Conservation (phyloP, 805 yeast species). For the Cyberlindnera nakhonratchasimensis region DNA sequence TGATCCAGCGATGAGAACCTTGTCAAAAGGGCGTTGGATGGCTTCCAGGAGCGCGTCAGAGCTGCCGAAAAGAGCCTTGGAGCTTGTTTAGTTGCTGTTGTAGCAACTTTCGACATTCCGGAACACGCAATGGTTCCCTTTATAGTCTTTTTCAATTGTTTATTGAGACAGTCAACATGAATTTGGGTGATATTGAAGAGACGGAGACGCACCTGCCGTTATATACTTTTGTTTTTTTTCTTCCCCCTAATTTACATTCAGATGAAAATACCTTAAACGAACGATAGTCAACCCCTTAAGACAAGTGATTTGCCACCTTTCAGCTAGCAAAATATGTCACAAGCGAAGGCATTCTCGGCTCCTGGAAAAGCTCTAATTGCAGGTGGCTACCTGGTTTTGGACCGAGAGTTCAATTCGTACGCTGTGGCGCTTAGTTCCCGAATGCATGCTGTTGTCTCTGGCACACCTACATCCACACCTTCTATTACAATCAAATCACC, state of each 20-base stretch:
- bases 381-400: conserved; percentile 91
- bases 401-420: conserved; percentile 68
- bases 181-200: too few relatives aligned
- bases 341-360: conserved; percentile 55
- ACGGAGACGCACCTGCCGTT: too few relatives aligned
- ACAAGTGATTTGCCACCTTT: not conserved
- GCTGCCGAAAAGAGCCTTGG: not conserved
- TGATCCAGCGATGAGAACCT: not conserved
- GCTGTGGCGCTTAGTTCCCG: conserved; percentile 87
- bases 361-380: conserved; percentile 95
- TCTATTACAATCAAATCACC: conserved; percentile 58
- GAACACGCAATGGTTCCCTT: too few relatives aligned
- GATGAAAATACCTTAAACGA: too few relatives aligned
- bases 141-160: too few relatives aligned
- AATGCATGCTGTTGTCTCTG: conserved; percentile 68
- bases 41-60: conserved; percentile 3
- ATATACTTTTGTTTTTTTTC: not conserved
- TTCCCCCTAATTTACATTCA: too few relatives aligned
- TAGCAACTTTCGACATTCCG: too few relatives aligned
- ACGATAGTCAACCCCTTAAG: not conserved
- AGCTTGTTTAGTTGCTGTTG: not conserved
- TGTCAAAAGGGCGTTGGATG: not conserved
- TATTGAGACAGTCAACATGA: too few relatives aligned
- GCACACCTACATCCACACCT: not conserved
- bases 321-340: not conserved